A percentile compares a stretch with the other conserved stretches of the same genome.
These are phyloP conservation scores for Jimgerdemannia flammicorona DNA, from an alignment of 192 early-diverging fungal genomes.

Conservation along the genomic window DNA sequence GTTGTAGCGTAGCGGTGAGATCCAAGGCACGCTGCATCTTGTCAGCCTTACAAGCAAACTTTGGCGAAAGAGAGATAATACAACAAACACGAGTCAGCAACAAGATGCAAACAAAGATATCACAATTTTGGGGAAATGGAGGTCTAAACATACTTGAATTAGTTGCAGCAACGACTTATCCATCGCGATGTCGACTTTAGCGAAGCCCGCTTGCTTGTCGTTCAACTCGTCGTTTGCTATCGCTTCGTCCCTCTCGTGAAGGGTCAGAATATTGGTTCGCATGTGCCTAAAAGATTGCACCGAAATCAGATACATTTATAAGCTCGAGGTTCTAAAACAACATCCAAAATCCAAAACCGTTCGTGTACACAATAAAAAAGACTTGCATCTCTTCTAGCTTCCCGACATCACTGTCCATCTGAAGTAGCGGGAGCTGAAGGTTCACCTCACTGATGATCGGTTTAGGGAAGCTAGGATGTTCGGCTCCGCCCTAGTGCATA, in stretches of 20 bases:
- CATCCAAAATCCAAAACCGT: no score
- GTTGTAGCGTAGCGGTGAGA: constrained; percentile 58
- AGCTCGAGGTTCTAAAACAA: no score
- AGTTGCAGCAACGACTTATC: constrained; percentile 77
- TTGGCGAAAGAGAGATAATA: no score
- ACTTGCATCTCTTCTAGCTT: constrained; percentile 34
- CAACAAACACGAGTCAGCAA: no score
- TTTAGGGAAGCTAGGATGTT: background rate
- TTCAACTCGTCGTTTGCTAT: constrained; percentile 26
- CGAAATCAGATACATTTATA: no score
- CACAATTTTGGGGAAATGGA: no score
- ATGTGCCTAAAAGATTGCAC: constrained; percentile 26
- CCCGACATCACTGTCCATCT: background rate
- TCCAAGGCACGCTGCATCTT: constrained; percentile 78
- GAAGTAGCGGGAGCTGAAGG: background rate
- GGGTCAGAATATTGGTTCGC: constrained; percentile 45
- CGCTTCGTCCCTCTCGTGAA: constrained; percentile 57
- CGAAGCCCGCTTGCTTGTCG: constrained; percentile 30
- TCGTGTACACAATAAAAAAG: no score
- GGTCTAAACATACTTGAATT: constrained; percentile 32
- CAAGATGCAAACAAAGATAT: no score
- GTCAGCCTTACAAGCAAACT: constrained; percentile 76
- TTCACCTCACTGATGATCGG: background rate
- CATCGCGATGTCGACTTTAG: constrained; percentile 61
- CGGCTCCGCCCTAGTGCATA: background rate